These are phyloP conservation scores for Dactylonectria macrodidyma DNA, from an alignment of 2,329 filamentous ascomycete genomes.

Conservation along the genomic window DNA sequence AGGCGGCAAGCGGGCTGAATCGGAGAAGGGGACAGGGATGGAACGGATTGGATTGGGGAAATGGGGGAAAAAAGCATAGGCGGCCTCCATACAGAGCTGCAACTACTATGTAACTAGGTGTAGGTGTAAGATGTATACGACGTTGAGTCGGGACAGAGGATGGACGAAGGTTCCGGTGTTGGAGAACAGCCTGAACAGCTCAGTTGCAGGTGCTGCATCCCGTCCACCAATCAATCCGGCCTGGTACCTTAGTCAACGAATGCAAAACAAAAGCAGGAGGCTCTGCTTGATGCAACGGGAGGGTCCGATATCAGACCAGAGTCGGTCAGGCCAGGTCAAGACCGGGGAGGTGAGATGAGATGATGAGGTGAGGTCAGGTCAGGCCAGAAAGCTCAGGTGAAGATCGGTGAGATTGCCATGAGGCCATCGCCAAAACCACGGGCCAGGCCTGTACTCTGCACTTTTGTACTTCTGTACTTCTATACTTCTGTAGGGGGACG, in stretches of 20 bases:
- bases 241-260: neutral
- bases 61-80: constrained; percentile 20
- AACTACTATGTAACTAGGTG: constrained; percentile 14
- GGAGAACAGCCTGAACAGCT: neutral
- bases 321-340: constrained; percentile 34
- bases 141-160: neutral
- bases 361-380: constrained; percentile 39
- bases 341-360: constrained; percentile 33
- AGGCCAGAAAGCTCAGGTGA: constrained; percentile 44
- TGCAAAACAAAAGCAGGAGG: neutral
- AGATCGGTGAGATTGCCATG: constrained; percentile 45
- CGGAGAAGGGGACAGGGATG: constrained; percentile 43
- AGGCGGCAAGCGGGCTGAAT: constrained; percentile 45
- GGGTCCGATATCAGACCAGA: constrained; percentile 35
- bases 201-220: neutral
- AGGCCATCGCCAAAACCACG: constrained; percentile 37
- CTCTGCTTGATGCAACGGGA: constrained; percentile 15
- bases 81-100: constrained; percentile 15
- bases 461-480: too few species aligned
- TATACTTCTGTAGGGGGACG: too few species aligned
- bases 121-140: constrained; percentile 1
- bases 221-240: neutral
- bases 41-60: constrained; percentile 26
- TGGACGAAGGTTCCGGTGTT: constrained; percentile 8
- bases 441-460: constrained; percentile 5